Conservation (phyloP, 2,329 filamentous ascomycete genomes). For the Clonostachys solani region DNA sequence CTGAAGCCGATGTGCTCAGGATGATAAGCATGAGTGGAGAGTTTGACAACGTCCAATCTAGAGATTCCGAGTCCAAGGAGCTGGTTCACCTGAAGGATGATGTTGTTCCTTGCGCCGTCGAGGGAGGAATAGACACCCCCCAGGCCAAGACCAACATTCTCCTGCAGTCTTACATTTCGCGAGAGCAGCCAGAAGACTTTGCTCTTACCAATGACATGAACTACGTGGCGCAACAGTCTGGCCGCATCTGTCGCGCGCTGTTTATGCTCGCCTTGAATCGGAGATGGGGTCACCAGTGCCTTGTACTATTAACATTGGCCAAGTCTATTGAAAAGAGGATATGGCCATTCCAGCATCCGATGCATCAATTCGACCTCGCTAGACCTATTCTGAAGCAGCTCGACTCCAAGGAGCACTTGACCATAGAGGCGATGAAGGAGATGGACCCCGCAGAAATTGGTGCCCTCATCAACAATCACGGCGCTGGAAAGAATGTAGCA, state of each 20-base stretch:
- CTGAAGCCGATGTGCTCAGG: conserved; percentile 86
- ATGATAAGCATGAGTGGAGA: conserved; percentile 99
- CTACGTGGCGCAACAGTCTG: conserved; percentile 93
- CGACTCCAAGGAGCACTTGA: conserved; percentile 72
- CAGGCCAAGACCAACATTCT: conserved; percentile 96
- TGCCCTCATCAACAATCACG: conserved; percentile 82
- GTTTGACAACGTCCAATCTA: conserved; percentile 93
- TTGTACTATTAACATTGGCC: conserved; percentile 84
- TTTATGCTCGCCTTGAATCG: conserved; percentile 98
- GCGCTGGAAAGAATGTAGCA: conserved; percentile 77
- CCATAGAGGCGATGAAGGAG: conserved; percentile 80
- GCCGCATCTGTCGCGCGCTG: conserved; percentile 86
- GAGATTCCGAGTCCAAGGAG: conserved; percentile 88
- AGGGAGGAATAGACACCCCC: conserved; percentile 63
- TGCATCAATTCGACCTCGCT: conserved; percentile 91
- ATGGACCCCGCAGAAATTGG: conserved; percentile 94
- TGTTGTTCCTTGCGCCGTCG: conserved; percentile 72
- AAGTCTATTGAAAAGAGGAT: conserved; percentile 96
- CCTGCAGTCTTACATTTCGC: conserved; percentile 89
- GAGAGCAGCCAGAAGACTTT: conserved; percentile 86
- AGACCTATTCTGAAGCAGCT: conserved; percentile 79
- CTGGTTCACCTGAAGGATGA: conserved; percentile 70
- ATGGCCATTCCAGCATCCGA: conserved; percentile 92
- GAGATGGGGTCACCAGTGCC: conserved; percentile 92
- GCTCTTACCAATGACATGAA: conserved; percentile 87